Base-by-base conservation (phyloP, 345 rosid genomes). In the Eucalyptus cloeziana region DNA sequence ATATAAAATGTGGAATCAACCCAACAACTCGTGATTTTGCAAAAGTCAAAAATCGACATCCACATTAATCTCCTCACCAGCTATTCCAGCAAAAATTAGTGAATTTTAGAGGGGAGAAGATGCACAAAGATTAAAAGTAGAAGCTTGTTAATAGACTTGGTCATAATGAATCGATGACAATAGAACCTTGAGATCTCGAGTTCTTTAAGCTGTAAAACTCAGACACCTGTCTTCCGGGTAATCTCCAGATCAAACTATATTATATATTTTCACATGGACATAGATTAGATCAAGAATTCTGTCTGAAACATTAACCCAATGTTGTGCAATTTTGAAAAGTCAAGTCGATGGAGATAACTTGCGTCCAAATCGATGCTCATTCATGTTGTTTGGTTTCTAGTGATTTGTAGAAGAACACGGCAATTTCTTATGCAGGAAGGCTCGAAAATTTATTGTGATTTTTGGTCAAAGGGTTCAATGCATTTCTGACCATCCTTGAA, bases 311-410 rank as follows among this genome's bases (percentile, higher is more conserved):
- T 15, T 49, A 49, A 49, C 16, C 51, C 51, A 49, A 14, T 14
- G 51, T 49, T 45, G 24, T 17, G 47, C 21, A 71, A 86, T 45
- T 33, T 69, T 86, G 92, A 90, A 94, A 92, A 86, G 89, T 88
- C 92, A 47, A 89, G 92, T 92, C 92, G 92, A 91, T 37, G 79
- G 86, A 30, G 52, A 37, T n/a, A 44, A 81, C n/a, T 86, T 24
- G 85, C 19, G 87, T 14, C 52, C 52, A 50, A 4, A 33, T 69
- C 13, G 43, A 21, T 69, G 44, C 37, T 67, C 33, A 17, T 13
- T 14, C n/a, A 30, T 62, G 71, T 6, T 50, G 22, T 67, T n/a
- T 15, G 40, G 76, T 67, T 31, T 31, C 76, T 67, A 67, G 11
- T 31, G 33, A 67, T 31, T 67, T 10, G 22, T 15, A 31, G 16